A percentile compares a stretch with the other conserved stretches of the same genome.
These are phyloP conservation scores for Wallacemonas collosoma DNA, from an alignment of 208 protist genomes.

Conservation along the genomic window DNA sequence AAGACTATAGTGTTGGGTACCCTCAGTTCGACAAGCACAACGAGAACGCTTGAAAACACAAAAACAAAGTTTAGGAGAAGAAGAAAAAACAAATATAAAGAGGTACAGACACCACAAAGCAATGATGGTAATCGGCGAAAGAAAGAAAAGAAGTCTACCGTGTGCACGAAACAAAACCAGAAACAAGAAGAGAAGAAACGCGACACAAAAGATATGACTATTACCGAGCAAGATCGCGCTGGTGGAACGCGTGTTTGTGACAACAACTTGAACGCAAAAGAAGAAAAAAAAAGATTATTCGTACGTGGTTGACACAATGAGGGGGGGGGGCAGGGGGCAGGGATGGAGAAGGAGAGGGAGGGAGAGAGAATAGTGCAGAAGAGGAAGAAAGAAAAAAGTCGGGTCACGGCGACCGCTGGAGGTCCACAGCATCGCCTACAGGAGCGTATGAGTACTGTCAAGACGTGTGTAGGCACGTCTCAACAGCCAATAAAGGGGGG, in stretches of 20 bases:
- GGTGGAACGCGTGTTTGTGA: constrained; percentile 6
- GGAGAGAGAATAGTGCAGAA: background rate
- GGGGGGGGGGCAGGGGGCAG: background rate
- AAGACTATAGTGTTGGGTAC: too few relatives aligned
- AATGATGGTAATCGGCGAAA: background rate
- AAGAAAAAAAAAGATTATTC: background rate
- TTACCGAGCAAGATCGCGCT: background rate
- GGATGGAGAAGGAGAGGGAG: constrained; percentile 13
- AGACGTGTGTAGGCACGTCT: too few relatives aligned
- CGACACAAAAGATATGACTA: background rate
- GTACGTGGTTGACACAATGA: too few relatives aligned
- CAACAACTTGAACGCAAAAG: constrained; percentile 5
- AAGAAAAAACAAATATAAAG: too few relatives aligned
- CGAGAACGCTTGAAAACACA: too few relatives aligned
- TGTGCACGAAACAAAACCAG: background rate
- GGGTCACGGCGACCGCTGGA: too few relatives aligned
- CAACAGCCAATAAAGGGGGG: too few relatives aligned
- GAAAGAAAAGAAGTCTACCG: constrained; percentile 10
- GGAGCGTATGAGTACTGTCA: too few relatives aligned
- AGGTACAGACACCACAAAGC: too few relatives aligned
- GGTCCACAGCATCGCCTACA: too few relatives aligned
- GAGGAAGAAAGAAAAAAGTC: constrained; percentile 10
- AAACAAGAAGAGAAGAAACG: constrained; percentile 12
- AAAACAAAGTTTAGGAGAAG: too few relatives aligned
- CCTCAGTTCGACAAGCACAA: too few relatives aligned